Evolutionary conservation across 176 grass and related monocot species (phyloP).

Genomic region (Avena insularis): DNA sequence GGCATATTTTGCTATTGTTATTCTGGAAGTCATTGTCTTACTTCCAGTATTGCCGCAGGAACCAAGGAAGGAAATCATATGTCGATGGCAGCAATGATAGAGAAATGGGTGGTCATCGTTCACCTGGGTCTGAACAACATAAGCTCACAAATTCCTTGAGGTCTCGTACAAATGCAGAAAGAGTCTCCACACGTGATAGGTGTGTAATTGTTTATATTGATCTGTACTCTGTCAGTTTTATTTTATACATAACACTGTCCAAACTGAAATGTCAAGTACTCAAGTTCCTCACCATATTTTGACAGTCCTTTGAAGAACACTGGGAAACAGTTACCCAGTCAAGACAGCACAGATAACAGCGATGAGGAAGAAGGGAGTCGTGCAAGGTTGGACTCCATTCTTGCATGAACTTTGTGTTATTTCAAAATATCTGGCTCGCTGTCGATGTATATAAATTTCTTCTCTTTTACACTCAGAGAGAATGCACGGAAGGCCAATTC

Average conservation of each 20-base stretch:
- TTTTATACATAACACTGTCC: not conserved
- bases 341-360: slow-evolving; percentile 53
- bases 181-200: slow-evolving; percentile 34
- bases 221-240: not conserved
- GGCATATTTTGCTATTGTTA: slow-evolving; percentile 14
- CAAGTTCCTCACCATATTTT: slow-evolving; percentile 31
- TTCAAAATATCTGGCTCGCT: not conserved
- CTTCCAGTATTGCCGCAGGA: slow-evolving; percentile 46
- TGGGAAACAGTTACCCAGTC: slow-evolving; percentile 47
- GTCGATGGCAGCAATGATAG: slow-evolving; percentile 39
- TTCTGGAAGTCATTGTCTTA: slow-evolving; percentile 40
- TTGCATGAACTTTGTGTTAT: slow-evolving; percentile 15
- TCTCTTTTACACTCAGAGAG: slow-evolving; percentile 42
- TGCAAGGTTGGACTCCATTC: slow-evolving; percentile 59
- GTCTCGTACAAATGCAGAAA: slow-evolving; percentile 47
- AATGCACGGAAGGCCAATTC: slow-evolving; percentile 53
- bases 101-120: slow-evolving; percentile 35
- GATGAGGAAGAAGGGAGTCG: slow-evolving; percentile 55
- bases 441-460: not conserved
- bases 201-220: slow-evolving; percentile 34
- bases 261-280: not conserved
- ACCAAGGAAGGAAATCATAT: slow-evolving; percentile 45
- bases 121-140: slow-evolving; percentile 32
- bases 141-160: slow-evolving; percentile 40
- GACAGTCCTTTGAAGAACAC: slow-evolving; percentile 56